These are phyloP conservation scores for Penicillium parvum DNA, from an alignment of 495 filamentous ascomycete genomes.

Conservation along the genomic window DNA sequence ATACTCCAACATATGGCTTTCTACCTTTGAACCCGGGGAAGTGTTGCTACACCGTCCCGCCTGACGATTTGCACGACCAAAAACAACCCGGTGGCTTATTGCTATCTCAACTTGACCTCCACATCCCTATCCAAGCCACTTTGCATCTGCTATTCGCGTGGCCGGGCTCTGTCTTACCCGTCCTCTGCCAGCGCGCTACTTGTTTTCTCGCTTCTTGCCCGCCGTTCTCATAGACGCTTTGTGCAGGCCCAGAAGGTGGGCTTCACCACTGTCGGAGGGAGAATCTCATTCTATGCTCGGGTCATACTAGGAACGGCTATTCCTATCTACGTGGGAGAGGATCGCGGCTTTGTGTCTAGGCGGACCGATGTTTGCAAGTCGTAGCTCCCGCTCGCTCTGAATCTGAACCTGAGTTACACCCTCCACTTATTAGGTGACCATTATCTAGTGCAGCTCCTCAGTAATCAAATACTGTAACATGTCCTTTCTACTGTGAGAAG, in stretches of 20 bases:
- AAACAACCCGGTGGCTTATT: constrained; percentile 23
- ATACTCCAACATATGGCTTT: constrained; percentile 2
- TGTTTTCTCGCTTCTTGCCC: constrained; percentile 4
- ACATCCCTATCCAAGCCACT: not conserved
- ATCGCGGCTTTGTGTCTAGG: not conserved
- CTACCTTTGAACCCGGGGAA: not conserved
- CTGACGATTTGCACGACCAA: constrained; percentile 40
- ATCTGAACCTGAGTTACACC: constrained; percentile 13
- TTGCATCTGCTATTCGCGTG: constrained; percentile 13
- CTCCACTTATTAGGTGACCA: not conserved
- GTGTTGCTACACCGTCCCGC: constrained; percentile 13
- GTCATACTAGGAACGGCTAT: not conserved
- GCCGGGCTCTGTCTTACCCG: constrained; percentile 17
- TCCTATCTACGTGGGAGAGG: not conserved
- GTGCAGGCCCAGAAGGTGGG: not conserved
- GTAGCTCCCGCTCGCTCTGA: constrained; percentile 5
- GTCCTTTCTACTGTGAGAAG: too few species aligned
- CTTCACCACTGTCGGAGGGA: not conserved
- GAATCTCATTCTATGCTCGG: not conserved
- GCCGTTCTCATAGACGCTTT: constrained; percentile 12
- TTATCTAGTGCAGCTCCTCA: not conserved
- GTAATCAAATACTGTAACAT: too few species aligned
- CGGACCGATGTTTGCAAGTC: not conserved
- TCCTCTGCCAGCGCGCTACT: constrained; percentile 6
- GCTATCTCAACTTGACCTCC: not conserved